Conservation (phyloP, 2,329 filamentous ascomycete species). For the Graphilbum fragrans region DNA sequence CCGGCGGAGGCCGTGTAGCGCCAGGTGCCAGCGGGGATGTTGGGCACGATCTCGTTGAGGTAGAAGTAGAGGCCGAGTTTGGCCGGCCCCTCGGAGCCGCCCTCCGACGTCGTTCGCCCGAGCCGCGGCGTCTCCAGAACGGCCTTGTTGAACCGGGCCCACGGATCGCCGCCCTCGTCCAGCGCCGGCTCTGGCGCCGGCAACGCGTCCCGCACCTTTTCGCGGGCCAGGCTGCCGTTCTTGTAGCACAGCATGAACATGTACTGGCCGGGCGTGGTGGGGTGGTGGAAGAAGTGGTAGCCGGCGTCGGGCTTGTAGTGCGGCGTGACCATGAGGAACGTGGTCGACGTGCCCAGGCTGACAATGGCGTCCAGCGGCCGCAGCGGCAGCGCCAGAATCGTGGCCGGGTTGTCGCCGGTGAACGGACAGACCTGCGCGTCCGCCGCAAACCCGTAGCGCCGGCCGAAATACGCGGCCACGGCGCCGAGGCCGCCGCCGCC, state of each 20-base stretch:
- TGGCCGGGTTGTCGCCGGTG: constrained; percentile 92
- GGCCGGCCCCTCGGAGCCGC: constrained; percentile 36
- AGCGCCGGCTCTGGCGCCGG: constrained; percentile 19
- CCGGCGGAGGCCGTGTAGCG: constrained; percentile 48
- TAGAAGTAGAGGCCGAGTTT: constrained; percentile 93
- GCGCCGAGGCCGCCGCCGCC: constrained; percentile 67
- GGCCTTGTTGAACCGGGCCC: constrained; percentile 69
- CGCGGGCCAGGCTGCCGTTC: constrained; percentile 87
- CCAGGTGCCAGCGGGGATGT: constrained; percentile 77
- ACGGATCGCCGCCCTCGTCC: constrained; percentile 38
- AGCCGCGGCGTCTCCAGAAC: constrained; percentile 59
- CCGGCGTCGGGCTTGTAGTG: constrained; percentile 78
- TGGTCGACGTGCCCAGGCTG: constrained; percentile 87
- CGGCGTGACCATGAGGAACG: constrained; percentile 95
- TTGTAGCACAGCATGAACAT: constrained; percentile 99
- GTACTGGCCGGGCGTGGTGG: constrained; percentile 78
- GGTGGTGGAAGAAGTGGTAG: constrained; percentile 98
- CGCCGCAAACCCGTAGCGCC: constrained; percentile 62
- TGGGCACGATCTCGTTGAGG: constrained; percentile 89
- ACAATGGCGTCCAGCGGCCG: constrained; percentile 87
- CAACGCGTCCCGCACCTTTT: constrained; percentile 75
- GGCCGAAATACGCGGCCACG: constrained; percentile 67
- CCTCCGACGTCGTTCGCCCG: constrained; percentile 22
- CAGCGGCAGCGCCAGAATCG: constrained; percentile 82
- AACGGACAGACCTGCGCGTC: constrained; percentile 74